Evolutionary conservation across 139 green algal species (phyloP).

Genomic region (Chlamydomonas asymmetrica): DNA sequence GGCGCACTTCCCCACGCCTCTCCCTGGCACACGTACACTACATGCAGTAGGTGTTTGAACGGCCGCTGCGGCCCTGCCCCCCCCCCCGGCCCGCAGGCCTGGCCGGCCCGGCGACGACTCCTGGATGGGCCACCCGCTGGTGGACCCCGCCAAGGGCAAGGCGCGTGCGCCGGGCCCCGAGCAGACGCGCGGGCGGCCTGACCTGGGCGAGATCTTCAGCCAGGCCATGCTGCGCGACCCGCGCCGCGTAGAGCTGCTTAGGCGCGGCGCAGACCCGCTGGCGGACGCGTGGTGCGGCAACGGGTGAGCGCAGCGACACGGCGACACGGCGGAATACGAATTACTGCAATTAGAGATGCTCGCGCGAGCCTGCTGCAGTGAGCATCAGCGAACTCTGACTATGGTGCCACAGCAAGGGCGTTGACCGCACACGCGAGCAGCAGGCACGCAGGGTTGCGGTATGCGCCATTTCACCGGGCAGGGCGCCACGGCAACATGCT

Average conservation of each 20-base stretch:
- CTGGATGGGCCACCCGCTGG: slow-evolving; percentile 48
- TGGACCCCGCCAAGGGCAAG: slow-evolving; percentile 48
- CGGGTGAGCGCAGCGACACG: background rate
- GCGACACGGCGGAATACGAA: background rate
- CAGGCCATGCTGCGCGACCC: slow-evolving; percentile 27
- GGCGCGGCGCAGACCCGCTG: slow-evolving; percentile 29
- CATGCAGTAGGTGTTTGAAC: background rate
- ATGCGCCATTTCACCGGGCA: no score
- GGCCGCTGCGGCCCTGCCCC: no score
- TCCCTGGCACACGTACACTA: background rate
- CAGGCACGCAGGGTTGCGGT: no score
- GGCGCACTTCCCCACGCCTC: no score
- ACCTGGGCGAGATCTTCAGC: slow-evolving; percentile 37
- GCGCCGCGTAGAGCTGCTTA: slow-evolving; percentile 19
- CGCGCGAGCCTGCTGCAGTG: background rate
- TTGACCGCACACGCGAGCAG: no score
- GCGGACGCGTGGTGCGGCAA: slow-evolving; percentile 32
- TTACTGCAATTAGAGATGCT: background rate
- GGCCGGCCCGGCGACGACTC: slow-evolving; percentile 40
- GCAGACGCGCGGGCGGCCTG: slow-evolving; percentile 25
- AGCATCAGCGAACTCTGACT: background rate
- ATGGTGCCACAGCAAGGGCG: background rate
- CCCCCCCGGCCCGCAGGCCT: no score
- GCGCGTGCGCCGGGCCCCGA: slow-evolving; percentile 31
- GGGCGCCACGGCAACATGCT: no score